Evolutionary conservation across 2,329 filamentous ascomycete species (phyloP), one percentile per base, ranked within the genome.

Genomic region (Passalora sequoiae): DNA sequence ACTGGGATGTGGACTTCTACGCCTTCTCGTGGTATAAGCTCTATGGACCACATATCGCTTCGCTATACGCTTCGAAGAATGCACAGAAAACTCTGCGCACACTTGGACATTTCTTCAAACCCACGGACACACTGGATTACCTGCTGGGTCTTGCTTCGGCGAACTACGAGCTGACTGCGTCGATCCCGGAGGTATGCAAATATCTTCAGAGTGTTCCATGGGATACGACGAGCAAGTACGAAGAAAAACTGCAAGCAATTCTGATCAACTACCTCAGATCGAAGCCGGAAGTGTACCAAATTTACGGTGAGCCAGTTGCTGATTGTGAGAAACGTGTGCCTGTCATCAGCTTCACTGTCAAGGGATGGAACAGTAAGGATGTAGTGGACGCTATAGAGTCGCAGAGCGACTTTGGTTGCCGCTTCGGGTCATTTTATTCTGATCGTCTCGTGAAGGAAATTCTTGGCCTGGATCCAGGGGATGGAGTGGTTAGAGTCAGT

Each of bases 11-110:
- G 0, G 86, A 91, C 59, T 81, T 89, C 54, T 91, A 89, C 62
- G 58, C 73, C n/a, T 87, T 89, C 59, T 81, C 75, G 0, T 89
- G 84, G 85, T 89, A 89, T 66, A 91, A 91, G 62, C 78, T 89
- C 1, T 89, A 84, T 58, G 86, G 85, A 0, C 85, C 86, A 1
- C 86, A 89, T 54, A 72, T 89, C 1, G 74, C 84, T 0, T 76
- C 83, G 50, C 68, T 91, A 1, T 91, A 87, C 58, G 83, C 76
- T 4, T 77, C 77, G 17, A 68, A 69, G 4, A 57, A 63, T 0
- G 80, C 78, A 0, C 78, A 83, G 47, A 57, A 73, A 12, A 63
- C 73, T 36, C 68, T 88, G 42, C 66, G 66, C 4, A 76, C 78
- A 0, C 62, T 81, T 0, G 76, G 77, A 0, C 83, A 87, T 59